A percentile compares a stretch with the other conserved stretches of the same genome.
Evolutionary conservation across 2,329 filamentous ascomycete species (phyloP).

Genomic region (Aspergillus niger): DNA sequence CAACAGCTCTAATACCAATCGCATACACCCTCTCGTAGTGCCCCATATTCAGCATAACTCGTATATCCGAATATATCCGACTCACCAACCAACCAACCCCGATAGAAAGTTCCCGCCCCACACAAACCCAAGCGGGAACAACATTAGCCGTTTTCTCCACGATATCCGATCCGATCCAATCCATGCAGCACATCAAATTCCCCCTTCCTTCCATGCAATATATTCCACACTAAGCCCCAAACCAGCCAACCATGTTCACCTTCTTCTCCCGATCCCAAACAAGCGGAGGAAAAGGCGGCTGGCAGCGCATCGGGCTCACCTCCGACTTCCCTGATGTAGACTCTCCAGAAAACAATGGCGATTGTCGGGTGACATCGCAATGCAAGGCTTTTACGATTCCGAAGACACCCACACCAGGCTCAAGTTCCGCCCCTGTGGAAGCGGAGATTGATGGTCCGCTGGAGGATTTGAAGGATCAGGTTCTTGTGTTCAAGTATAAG

Average conservation of each 20-base stretch:
- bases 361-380: slow-evolving; percentile 40
- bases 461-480: slow-evolving; percentile 57
- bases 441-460: slow-evolving; percentile 36
- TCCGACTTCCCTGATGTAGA: not conserved
- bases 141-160: too few species aligned
- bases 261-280: not conserved
- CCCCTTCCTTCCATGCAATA: too few species aligned
- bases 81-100: too few species aligned
- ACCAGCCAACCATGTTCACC: not conserved
- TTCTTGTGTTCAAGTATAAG: slow-evolving; percentile 66
- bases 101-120: too few species aligned
- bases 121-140: too few species aligned
- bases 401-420: slow-evolving; percentile 31
- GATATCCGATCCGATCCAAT: too few species aligned
- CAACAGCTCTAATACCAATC: too few species aligned
- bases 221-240: too few species aligned
- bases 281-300: not conserved
- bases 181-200: too few species aligned
- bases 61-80: too few species aligned
- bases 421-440: slow-evolving; percentile 24
- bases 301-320: not conserved
- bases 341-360: not conserved
- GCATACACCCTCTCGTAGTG: too few species aligned
- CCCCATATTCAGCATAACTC: too few species aligned
- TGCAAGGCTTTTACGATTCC: slow-evolving; percentile 63